Base-by-base conservation (phyloP, 75 land plant genomes). In the Pseudotsuga menziesii region DNA sequence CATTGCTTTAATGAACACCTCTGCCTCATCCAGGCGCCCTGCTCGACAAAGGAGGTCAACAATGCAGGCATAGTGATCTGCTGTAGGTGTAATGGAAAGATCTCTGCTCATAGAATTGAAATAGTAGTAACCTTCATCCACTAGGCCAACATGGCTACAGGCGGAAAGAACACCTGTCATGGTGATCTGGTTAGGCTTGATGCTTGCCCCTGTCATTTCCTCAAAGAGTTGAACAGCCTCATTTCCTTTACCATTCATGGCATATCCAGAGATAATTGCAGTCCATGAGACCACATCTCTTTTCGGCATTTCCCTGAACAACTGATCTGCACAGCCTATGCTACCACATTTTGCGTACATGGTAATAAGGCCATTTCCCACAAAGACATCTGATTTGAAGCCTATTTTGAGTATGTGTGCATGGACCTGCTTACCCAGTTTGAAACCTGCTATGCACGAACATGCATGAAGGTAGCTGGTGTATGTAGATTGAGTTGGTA, bases 41-140 rank as follows among this genome's bases (percentile, higher is more conserved):
- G 86, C 86, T 63, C 88, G 57, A 13, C 88, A 87, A 36, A 88
- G 55, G 15, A 90, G 86, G 79, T 90, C 90, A 9, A 90, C 78
- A 84, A 88, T 77, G 72, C 88, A 76, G 48, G 82, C 87, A 76
- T 85, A 88, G 75, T 90, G 89, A 15, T 85, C 79, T 62, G 71
- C 3, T 29, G 78, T 81, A 52, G 90, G 90, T 3, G 85, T 19
- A 23, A 87, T 80, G 7, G 58, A 57, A 41, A 78, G 66, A 58
- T 90, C 85, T 35, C 73, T 32, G 32, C 52, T 16, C 92, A 87
- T 90, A 57, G 76, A 79, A 48, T 22, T 61, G 29, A 83, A 90
- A 70, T 69, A 81, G 4, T 74, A 57, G 11, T 69, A 74, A 52
- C 90, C 92, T 4, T 72, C 62, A 44, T 85, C 88, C 15, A 90